Conservation (phyloP, 805 yeast species). For the Wickerhamiella shivajii region DNA sequence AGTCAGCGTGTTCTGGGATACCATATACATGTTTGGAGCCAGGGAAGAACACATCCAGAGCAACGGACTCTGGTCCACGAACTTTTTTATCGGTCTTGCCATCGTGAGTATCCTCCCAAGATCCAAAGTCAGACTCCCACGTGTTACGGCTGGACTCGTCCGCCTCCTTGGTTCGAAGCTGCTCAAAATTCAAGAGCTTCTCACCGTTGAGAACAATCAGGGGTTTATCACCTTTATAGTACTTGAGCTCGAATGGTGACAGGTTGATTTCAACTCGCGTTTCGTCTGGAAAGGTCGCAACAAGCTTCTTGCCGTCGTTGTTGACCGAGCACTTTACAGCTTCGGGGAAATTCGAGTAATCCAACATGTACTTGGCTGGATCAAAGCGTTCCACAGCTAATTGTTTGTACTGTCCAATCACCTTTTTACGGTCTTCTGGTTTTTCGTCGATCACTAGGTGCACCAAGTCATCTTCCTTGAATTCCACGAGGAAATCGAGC, state of each 20-base stretch:
- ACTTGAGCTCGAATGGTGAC: conserved; percentile 36
- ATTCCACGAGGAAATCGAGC: conserved; percentile 43
- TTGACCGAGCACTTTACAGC: neutral
- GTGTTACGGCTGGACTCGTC: conserved; percentile 28
- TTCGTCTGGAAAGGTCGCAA: neutral
- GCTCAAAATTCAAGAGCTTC: conserved; percentile 68
- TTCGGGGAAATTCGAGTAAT: conserved; percentile 1
- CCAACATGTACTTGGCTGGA: conserved; percentile 14
- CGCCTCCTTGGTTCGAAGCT: conserved; percentile 40
- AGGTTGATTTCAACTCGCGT: conserved; percentile 32
- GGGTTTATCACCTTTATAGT: conserved; percentile 32
- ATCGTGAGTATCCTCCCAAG: conserved; percentile 66
- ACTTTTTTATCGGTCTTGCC: conserved; percentile 49
- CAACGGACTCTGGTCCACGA: conserved; percentile 68
- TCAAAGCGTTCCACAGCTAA: conserved; percentile 12
- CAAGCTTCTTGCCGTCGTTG: neutral
- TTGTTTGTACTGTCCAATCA: neutral
- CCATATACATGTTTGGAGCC: conserved; percentile 64
- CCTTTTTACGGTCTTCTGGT: conserved; percentile 22
- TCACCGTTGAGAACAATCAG: conserved; percentile 54
- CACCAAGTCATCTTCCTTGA: conserved; percentile 48
- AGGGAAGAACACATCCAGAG: conserved; percentile 53
- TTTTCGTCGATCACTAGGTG: conserved; percentile 56
- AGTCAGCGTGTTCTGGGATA: conserved; percentile 93
- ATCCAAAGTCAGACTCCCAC: conserved; percentile 49